Conservation (phyloP, 2,329 filamentous ascomycete species). For the Neoarthrinium moseri region DNA sequence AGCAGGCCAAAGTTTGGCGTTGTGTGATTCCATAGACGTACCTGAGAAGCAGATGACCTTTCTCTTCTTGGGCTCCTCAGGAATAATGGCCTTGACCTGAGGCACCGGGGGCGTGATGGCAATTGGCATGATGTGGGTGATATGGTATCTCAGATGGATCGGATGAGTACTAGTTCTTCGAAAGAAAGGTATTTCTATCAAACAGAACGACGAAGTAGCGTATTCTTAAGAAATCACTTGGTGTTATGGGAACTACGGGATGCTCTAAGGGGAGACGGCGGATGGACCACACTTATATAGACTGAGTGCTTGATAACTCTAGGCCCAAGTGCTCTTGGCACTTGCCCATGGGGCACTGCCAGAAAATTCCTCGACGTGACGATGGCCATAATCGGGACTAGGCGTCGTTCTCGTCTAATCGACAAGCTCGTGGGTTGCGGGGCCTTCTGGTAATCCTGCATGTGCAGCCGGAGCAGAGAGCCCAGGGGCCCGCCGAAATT, state of each 20-base stretch:
- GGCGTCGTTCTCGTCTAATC: constrained; percentile 6
- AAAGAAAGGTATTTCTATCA: too few species aligned
- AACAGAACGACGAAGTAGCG: too few species aligned
- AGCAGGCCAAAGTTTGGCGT: neutral
- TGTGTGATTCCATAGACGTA: constrained; percentile 30
- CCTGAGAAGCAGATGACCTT: constrained; percentile 61
- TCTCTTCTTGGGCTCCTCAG: constrained; percentile 41
- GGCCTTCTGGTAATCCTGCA: constrained; percentile 4
- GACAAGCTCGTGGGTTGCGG: constrained; percentile 3
- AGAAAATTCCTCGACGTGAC: too few species aligned
- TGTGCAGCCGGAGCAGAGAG: constrained; percentile 10
- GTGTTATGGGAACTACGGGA: neutral
- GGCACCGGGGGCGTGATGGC: constrained; percentile 30
- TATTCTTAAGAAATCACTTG: too few species aligned
- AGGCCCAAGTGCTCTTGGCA: neutral
- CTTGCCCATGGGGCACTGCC: too few species aligned
- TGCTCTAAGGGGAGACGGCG: neutral
- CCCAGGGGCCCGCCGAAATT: constrained; percentile 9
- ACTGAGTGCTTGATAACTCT: neutral
- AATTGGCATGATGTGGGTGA: constrained; percentile 34
- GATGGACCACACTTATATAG: constrained; percentile 9
- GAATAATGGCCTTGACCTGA: constrained; percentile 25
- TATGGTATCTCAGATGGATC: constrained; percentile 4
- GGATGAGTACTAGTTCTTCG: too few species aligned
- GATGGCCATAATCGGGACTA: neutral